Percentiles rank a stretch among this genome's conserved stretches.
These are phyloP conservation scores for Phaseolus coccineus DNA, from an alignment of 331 rosid genomes.

Conservation along the genomic window DNA sequence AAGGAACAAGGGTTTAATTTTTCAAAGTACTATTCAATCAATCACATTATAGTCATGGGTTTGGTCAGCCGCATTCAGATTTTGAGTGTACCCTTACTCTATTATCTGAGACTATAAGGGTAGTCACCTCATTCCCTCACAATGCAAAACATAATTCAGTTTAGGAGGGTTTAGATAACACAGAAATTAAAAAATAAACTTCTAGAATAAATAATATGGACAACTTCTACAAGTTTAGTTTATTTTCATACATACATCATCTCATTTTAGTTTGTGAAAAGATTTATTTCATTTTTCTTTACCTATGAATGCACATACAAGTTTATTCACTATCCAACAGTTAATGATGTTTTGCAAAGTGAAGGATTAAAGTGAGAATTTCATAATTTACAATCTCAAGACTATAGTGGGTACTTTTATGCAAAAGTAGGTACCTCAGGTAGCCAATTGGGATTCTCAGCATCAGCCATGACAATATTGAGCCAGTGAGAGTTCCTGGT, in stretches of 20 bases:
- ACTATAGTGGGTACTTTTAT: no score
- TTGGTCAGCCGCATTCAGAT: neutral
- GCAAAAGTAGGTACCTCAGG: slow-evolving; percentile 55
- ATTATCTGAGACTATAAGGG: neutral
- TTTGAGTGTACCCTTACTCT: neutral
- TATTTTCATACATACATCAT: no score
- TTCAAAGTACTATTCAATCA: neutral
- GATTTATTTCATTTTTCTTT: no score
- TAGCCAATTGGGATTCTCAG: slow-evolving; percentile 89
- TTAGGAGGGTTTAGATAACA: neutral
- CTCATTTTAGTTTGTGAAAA: no score
- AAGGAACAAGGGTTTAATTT: neutral
- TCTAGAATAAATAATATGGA: neutral
- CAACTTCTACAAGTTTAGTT: no score
- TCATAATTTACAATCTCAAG: no score
- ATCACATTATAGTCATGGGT: neutral
- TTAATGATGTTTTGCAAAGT: no score
- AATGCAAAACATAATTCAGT: neutral
- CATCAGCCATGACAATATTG: slow-evolving; percentile 88
- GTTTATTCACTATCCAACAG: no score
- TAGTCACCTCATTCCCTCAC: neutral
- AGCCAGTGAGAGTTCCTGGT: slow-evolving; percentile 78
- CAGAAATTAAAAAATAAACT: no score
- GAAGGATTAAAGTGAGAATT: no score
- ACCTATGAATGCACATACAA: no score